These are phyloP conservation scores for Boechera stricta DNA, from an alignment of 345 rosid species.

Conservation along the genomic window DNA sequence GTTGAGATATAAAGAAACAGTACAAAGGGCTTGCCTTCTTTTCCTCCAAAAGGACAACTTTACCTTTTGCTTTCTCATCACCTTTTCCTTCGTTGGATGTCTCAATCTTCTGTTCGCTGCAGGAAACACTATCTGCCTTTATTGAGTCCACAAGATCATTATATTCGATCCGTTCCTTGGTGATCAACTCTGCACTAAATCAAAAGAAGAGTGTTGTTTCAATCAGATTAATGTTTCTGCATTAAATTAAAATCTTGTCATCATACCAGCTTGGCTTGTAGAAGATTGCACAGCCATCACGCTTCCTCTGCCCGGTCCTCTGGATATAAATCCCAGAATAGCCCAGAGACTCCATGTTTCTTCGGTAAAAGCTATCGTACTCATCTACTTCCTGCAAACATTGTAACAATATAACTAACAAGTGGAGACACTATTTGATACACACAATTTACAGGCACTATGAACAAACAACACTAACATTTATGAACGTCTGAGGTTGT, in stretches of 20 bases:
- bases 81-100: constrained; percentile 43
- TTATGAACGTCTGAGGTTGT: neutral
- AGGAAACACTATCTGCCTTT: constrained; percentile 45
- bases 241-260: constrained; percentile 1
- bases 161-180: constrained; percentile 78
- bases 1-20: constrained; percentile 36
- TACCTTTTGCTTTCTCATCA: constrained; percentile 54
- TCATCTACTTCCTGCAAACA: constrained; percentile 83
- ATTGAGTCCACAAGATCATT: constrained; percentile 77
- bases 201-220: constrained; percentile 29
- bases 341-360: constrained; percentile 63
- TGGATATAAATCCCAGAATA: constrained; percentile 78
- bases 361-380: constrained; percentile 76
- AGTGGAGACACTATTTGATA: neutral
- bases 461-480: constrained; percentile 12
- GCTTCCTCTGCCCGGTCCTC: constrained; percentile 79
- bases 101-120: constrained; percentile 45
- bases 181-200: constrained; percentile 80
- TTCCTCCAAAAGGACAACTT: constrained; percentile 22
- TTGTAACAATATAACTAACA: constrained; percentile 35
- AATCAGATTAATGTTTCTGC: constrained; percentile 25
- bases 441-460: neutral
- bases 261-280: constrained; percentile 72
- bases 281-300: constrained; percentile 93
- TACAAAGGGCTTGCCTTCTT: constrained; percentile 12